Percentiles rank a stretch among this genome's conserved stretches.
Conservation (phyloP, 2,329 filamentous ascomycete species). For the Madurella fahalii region DNA sequence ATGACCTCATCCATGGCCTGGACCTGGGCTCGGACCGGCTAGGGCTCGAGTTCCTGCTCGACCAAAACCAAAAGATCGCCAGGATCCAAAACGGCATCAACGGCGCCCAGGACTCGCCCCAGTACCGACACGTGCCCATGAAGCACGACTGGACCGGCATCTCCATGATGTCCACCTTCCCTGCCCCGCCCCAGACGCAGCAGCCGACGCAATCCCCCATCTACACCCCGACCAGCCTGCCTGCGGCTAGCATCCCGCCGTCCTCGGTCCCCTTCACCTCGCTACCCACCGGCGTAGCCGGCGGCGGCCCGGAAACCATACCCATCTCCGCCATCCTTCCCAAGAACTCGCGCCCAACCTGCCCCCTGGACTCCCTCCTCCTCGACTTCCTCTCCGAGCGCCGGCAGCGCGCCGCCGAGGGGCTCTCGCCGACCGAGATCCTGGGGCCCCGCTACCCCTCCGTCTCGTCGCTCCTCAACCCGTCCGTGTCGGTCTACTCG, state of each 20-base stretch:
- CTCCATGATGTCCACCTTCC: constrained; percentile 10
- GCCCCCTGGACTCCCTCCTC: constrained; percentile 73
- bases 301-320: background rate
- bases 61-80: constrained; percentile 52
- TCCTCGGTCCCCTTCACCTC: background rate
- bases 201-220: background rate
- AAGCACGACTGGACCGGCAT: constrained; percentile 46
- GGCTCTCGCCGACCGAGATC: constrained; percentile 60
- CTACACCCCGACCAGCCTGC: background rate
- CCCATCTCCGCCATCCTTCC: constrained; percentile 37
- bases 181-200: background rate
- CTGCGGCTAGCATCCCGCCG: background rate
- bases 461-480: constrained; percentile 73
- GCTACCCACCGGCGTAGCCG: background rate
- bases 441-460: constrained; percentile 76
- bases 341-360: constrained; percentile 64
- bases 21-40: constrained; percentile 63
- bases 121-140: constrained; percentile 45
- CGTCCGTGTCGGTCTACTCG: constrained; percentile 55
- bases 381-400: constrained; percentile 73
- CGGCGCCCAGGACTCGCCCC: constrained; percentile 43
- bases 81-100: constrained; percentile 49
- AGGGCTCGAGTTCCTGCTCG: constrained; percentile 69
- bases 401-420: constrained; percentile 61
- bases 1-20: constrained; percentile 50